Evolutionary conservation across 192 early-diverging fungal genomes (phyloP).

Genomic region (Gaertneriomyces sp.): DNA sequence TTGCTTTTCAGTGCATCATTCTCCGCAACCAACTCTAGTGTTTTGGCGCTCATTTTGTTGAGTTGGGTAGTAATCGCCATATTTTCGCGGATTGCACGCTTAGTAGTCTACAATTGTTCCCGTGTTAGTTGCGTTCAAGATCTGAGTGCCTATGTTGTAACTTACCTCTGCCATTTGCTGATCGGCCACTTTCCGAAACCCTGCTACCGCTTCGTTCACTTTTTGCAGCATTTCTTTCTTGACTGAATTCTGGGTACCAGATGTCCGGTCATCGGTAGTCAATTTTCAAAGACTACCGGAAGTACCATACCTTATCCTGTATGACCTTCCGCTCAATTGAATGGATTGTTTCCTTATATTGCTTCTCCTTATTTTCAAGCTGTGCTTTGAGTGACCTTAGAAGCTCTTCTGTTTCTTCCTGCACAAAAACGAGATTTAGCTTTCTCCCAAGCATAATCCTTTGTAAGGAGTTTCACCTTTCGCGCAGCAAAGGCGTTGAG

Average conservation of each 20-base stretch:
- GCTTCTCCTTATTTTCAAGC: conserved; percentile 47
- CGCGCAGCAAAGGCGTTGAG: conserved; percentile 43
- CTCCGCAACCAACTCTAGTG: conserved; percentile 49
- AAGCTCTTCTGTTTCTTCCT: conserved; percentile 52
- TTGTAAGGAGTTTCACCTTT: conserved; percentile 28
- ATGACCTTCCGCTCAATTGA: conserved; percentile 57
- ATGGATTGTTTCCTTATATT: conserved; percentile 53
- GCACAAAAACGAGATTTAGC: background rate
- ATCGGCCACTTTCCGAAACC: conserved; percentile 55
- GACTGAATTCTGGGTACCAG: conserved; percentile 38
- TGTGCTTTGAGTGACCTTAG: conserved; percentile 33
- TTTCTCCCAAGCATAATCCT: background rate
- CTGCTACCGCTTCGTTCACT: conserved; percentile 57
- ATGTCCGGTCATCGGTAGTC: too few relatives aligned
- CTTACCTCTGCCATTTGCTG: conserved; percentile 60
- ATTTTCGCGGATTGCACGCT: conserved; percentile 62
- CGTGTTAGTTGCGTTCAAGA: background rate
- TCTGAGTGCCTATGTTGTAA: background rate
- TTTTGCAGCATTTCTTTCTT: conserved; percentile 62
- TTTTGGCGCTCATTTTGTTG: conserved; percentile 54
- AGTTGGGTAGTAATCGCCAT: conserved; percentile 57
- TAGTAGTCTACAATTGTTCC: conserved; percentile 43
- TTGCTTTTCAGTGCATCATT: conserved; percentile 48
- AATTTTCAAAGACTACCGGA: background rate
- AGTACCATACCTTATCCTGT: conserved; percentile 50